Percentiles rank a stretch among this genome's conserved stretches.
These are phyloP conservation scores for Ambrosia trifida DNA, from an alignment of 129 eudicot genomes.

Conservation along the genomic window DNA sequence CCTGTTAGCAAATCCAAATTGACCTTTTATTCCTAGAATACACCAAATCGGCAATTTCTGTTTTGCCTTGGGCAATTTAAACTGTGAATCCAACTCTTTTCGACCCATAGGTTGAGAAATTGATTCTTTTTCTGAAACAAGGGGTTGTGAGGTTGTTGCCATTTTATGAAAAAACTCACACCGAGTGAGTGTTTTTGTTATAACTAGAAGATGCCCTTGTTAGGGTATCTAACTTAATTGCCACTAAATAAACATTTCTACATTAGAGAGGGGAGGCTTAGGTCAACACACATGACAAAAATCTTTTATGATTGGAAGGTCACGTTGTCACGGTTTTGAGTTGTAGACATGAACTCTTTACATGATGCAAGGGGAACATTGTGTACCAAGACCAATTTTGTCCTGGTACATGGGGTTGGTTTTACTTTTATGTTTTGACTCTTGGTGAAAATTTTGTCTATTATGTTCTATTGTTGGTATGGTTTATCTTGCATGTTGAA, in stretches of 20 bases:
- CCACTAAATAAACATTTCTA: neutral
- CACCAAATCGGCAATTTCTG: no score
- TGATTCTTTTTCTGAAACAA: slow-evolving; percentile 2
- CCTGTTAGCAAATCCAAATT: no score
- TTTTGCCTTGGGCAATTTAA: neutral
- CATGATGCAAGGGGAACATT: neutral
- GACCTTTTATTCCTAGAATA: no score
- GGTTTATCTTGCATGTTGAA: slow-evolving; percentile 25
- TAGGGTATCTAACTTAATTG: neutral
- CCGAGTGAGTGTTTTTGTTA: neutral
- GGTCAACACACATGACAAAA: neutral
- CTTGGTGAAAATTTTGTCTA: neutral
- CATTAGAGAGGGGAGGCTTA: neutral
- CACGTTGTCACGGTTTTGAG: neutral
- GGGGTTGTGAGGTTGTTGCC: slow-evolving; percentile 8
- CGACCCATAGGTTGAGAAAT: neutral
- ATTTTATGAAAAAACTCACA: neutral
- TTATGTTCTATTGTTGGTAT: slow-evolving; percentile 7
- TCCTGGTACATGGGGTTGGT: neutral
- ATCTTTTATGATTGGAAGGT: neutral
- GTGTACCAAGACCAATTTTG: neutral
- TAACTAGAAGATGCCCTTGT: neutral
- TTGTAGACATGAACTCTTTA: neutral
- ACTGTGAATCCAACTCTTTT: neutral
- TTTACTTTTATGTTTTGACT: slow-evolving; percentile 2